A percentile compares a stretch with the other conserved stretches of the same genome.
Evolutionary conservation across 345 rosid species (phyloP).

Genomic region (Melastoma malabathricum): DNA sequence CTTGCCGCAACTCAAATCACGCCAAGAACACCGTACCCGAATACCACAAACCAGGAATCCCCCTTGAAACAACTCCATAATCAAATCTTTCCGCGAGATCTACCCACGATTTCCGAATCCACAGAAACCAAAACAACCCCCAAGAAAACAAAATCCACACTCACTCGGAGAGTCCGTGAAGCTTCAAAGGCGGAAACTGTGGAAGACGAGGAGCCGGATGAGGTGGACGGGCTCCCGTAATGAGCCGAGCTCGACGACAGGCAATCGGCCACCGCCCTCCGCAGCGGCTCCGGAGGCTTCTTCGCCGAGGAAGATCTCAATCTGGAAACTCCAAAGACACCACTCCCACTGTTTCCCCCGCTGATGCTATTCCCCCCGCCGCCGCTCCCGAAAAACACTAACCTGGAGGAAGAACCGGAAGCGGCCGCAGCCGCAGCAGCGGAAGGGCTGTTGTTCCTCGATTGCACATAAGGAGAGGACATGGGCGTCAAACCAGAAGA

Average conservation of each 20-base stretch:
- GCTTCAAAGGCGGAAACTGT: constrained; percentile 54
- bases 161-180: constrained; percentile 86
- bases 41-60: neutral
- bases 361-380: constrained; percentile 15
- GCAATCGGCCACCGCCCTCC: constrained; percentile 86
- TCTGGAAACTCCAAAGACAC: constrained; percentile 33
- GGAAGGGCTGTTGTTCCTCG: too few species aligned
- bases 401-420: too few species aligned
- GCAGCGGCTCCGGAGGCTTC: constrained; percentile 95
- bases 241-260: constrained; percentile 42
- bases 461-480: too few species aligned
- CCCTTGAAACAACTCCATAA: constrained; percentile 3
- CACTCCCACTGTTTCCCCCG: constrained; percentile 15
- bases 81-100: constrained; percentile 19
- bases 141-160: constrained; percentile 13
- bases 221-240: constrained; percentile 23
- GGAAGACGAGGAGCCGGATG: constrained; percentile 12
- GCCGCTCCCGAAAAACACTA: constrained; percentile 1
- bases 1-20: neutral
- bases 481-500: too few species aligned
- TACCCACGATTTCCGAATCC: constrained; percentile 13
- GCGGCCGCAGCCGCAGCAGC: too few species aligned
- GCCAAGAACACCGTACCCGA: constrained; percentile 1
- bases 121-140: constrained; percentile 4
- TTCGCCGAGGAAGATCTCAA: constrained; percentile 72